Base-by-base conservation (phyloP, 208 protist species). In the Trypanosoma rangeli region DNA sequence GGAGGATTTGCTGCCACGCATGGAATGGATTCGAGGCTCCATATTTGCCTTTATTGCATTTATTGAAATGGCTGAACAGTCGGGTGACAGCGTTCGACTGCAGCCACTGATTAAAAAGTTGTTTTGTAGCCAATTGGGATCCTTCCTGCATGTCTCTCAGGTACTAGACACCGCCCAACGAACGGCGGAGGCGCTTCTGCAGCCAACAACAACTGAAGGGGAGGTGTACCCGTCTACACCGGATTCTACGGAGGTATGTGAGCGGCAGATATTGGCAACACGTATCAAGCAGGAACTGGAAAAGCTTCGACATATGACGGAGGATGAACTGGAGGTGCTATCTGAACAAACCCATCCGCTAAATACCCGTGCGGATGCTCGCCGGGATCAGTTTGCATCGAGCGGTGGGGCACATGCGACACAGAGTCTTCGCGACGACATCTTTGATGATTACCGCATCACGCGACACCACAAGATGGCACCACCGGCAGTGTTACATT, bases 21-120 rank as follows among this genome's bases (percentile, higher is more conserved):
- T 96, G 82, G 87, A 93, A 64, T 96, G 92, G 89, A 77, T 96
- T 46, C 75, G 89, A 46, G 77, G 63, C 68, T 89, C 72, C 18
- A 50, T 96, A 5, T 94, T 89, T 64, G 87, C 85, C 20, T 96
- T 90, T 58, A 57, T 96, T 26, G 89, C 83, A 28, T 94, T 94
- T 60, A 58, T 93, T 7, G 82, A 93, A 58, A 56, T 92, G 42
- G 87, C 84, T 0, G 80, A 93, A 74, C 57, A 69, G 3, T 86
- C 86, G 13, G 89, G 87, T 24, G 89, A 92, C 66, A 7, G 22
- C 2, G 77, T 89, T 16, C 64, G 83, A 29, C 79, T 86, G 31
- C 59, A 68, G 42, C 61, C 79, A 13, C 53, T 93, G 15, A 83
- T 96, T 31, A 64, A 75, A 48, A 82, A 90, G 22, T 69, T 94